Base-by-base conservation (phyloP, 441 rosid species). In the Aquilaria agallochum region DNA sequence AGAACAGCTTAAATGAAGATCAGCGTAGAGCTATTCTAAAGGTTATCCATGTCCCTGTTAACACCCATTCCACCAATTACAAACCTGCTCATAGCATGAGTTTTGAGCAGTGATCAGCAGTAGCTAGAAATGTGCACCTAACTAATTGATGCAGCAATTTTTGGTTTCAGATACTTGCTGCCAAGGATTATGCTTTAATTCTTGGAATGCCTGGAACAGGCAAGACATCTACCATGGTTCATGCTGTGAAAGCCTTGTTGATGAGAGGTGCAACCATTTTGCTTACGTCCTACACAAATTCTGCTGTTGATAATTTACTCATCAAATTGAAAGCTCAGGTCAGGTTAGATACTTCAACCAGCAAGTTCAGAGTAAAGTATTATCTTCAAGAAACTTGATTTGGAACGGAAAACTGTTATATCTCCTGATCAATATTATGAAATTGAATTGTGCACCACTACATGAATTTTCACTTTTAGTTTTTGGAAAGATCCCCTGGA, bases 121-220 rank as follows among this genome's bases (percentile, higher is more conserved):
- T 56, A 50, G 42, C 53, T 50, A 30, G 32, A 57, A 58, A 59
- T 30, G 56, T 42, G 32, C 31, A 46, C 47, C 69, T 55, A 56
- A 56, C 58, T 65, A 60, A 57, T 64, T 53, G 60, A 13, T 64
- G 20, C 63, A 65, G 31, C 63, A 50, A 55, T 53, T 69, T 65
- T 4, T 30, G 68, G n/a, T 80, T 80, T 68, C 95, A 95, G 98
- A 88, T 92, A 66, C 95, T 95, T 71, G 79, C 98, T 47, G 95
- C 95, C 56, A 95, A 79, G 82, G 97, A 95, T 78, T 95, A 95
- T 76, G 88, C 98, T 50, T 72, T 92, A 76, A 90, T 95, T 76
- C 77, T 95, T 45, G 99, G 99, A 74, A 95, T 95, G 98, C 99
- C 99, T 61, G 99, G 98, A 69, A 92, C 99, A 33, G 98, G 98